Percentiles rank a stretch among this genome's conserved stretches.
phyloP scores from a whole-genome alignment of 1,139 yeast genomes.

The Scheffersomyces quercinus region DNA sequence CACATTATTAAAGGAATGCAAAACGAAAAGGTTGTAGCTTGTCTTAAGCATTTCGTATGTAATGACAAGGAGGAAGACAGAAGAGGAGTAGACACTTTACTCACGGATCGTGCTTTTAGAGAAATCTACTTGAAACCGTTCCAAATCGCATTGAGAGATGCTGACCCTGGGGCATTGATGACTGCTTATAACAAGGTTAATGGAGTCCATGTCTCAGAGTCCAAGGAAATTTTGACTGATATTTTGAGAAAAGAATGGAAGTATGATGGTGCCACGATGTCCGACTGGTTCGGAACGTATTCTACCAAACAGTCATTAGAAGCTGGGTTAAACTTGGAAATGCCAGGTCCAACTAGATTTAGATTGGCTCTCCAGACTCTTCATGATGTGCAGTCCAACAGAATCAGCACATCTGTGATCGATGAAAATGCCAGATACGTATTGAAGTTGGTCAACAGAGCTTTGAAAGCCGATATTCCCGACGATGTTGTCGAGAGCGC shows the following conservation, averaged over 20 bases:
- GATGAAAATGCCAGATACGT: constrained; percentile 50
- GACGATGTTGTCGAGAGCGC: constrained; percentile 39
- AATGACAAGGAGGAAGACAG: constrained; percentile 20
- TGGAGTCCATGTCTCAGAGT: constrained; percentile 17
- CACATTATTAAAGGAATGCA: constrained; percentile 34
- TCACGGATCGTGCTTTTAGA: constrained; percentile 20
- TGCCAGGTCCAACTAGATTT: constrained; percentile 21
- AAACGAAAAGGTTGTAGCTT: constrained; percentile 17
- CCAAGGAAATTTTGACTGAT: constrained; percentile 13
- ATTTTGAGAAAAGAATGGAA: constrained; percentile 20
- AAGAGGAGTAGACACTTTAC: constrained; percentile 14
- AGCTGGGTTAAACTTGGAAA: constrained; percentile 21
- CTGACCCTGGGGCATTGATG: constrained; percentile 18
- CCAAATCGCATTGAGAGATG: constrained; percentile 17
- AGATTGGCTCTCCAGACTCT: constrained; percentile 12
- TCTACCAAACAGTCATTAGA: constrained; percentile 16
- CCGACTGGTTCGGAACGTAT: constrained; percentile 22
- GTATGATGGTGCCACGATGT: constrained; percentile 18
- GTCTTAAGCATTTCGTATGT: constrained; percentile 17
- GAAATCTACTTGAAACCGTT: constrained; percentile 23
- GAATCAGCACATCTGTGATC: constrained; percentile 25
- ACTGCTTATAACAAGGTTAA: constrained; percentile 20
- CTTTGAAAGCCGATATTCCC: constrained; percentile 43
- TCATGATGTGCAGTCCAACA: constrained; percentile 12
- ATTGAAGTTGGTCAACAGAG: constrained; percentile 46